These are phyloP conservation scores for Scheffersomyces illinoinensis DNA, from an alignment of 1,139 yeast species.

Conservation along the genomic window DNA sequence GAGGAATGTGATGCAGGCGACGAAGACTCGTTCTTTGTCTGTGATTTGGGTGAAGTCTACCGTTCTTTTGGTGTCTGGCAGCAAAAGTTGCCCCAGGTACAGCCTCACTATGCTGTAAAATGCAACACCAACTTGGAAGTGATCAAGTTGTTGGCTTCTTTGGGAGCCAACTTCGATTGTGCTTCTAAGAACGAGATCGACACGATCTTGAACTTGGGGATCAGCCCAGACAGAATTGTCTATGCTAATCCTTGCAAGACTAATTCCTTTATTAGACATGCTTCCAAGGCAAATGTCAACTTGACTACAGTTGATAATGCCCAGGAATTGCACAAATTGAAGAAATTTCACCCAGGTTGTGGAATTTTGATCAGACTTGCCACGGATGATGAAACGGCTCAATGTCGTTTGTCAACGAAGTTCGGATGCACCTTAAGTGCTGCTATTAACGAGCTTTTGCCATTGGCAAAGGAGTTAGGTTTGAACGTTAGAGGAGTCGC, in stretches of 20 bases:
- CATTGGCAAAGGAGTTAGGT: slow-evolving; percentile 59
- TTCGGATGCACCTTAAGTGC: slow-evolving; percentile 75
- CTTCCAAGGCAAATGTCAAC: slow-evolving; percentile 53
- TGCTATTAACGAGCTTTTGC: slow-evolving; percentile 56
- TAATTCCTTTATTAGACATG: slow-evolving; percentile 74
- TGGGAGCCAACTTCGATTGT: slow-evolving; percentile 88
- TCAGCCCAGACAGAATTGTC: slow-evolving; percentile 65
- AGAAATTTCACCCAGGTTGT: slow-evolving; percentile 65
- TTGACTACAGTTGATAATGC: slow-evolving; percentile 89
- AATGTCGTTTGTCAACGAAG: slow-evolving; percentile 84
- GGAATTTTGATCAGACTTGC: slow-evolving; percentile 76
- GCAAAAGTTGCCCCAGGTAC: slow-evolving; percentile 64
- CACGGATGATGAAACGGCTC: slow-evolving; percentile 88
- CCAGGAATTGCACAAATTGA: slow-evolving; percentile 79
- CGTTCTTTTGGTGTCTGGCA: slow-evolving; percentile 66
- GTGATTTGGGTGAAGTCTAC: slow-evolving; percentile 75
- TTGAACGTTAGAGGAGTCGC: slow-evolving; percentile 81
- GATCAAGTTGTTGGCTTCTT: slow-evolving; percentile 52
- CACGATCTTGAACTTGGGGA: slow-evolving; percentile 60
- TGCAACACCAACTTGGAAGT: slow-evolving; percentile 79
- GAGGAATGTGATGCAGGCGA: slow-evolving; percentile 72
- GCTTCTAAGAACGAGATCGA: slow-evolving; percentile 88
- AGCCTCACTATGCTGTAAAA: slow-evolving; percentile 90
- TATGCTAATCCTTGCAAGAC: slow-evolving; percentile 96
- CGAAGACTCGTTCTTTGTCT: slow-evolving; percentile 86